Conservation (phyloP, 176 grass and related monocot genomes). For the Cenchrus purpureus region DNA sequence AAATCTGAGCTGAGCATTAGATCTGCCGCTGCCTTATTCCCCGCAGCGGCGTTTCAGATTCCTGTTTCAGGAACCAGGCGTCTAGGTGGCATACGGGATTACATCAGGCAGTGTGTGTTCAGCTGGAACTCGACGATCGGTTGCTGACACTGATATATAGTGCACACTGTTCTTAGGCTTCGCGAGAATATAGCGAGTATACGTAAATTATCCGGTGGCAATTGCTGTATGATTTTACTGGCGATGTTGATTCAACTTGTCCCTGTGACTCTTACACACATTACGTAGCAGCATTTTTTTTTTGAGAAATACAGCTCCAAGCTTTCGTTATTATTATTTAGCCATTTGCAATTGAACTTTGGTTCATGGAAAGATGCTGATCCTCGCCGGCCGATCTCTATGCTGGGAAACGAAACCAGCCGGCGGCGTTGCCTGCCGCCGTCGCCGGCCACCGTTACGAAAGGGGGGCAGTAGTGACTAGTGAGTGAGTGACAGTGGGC, state of each 20-base stretch:
- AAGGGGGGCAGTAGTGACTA: background rate
- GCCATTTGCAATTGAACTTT: background rate
- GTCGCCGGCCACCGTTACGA: background rate
- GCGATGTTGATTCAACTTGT: too few species aligned
- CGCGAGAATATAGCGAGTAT: background rate
- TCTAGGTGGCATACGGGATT: conserved; percentile 86
- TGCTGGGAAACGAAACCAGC: background rate
- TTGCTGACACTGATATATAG: conserved; percentile 6
- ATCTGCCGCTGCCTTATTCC: background rate
- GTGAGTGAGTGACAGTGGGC: background rate
- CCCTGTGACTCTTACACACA: background rate
- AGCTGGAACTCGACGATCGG: conserved; percentile 24
- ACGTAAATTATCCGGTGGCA: background rate
- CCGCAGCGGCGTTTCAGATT: conserved; percentile 5
- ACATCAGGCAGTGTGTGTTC: conserved; percentile 68
- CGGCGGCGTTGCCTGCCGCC: background rate
- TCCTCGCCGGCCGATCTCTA: background rate
- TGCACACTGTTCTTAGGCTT: conserved; percentile 15
- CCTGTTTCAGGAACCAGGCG: conserved; percentile 24
- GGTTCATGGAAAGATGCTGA: background rate
- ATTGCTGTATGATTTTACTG: background rate
- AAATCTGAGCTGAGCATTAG: conserved; percentile 35
- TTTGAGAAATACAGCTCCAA: too few species aligned
- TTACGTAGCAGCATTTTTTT: too few species aligned
- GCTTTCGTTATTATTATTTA: background rate